phyloP scores from a whole-genome alignment of 441 rosid genomes.

The Brassica balearica region DNA sequence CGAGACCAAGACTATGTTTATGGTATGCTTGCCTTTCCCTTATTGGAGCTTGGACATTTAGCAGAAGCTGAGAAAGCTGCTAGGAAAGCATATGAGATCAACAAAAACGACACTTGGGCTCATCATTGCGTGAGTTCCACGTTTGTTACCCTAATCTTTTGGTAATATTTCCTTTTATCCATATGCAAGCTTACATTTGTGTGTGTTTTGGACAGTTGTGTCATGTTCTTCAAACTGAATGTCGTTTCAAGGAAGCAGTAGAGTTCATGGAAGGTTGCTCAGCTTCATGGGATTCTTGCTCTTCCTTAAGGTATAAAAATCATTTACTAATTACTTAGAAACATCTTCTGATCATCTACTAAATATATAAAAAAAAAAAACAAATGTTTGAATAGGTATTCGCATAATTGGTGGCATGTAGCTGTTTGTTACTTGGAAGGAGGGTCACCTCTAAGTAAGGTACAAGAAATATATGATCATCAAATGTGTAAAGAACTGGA shows the following conservation, averaged over 20 bases:
- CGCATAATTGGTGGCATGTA: slow-evolving; percentile 96
- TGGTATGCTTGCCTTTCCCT: slow-evolving; percentile 86
- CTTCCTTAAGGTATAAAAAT: slow-evolving; percentile 66
- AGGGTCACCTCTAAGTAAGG: slow-evolving; percentile 56
- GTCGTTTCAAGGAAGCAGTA: slow-evolving; percentile 78
- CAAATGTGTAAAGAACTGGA: slow-evolving; percentile 75
- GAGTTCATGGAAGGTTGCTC: slow-evolving; percentile 81
- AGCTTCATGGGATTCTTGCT: slow-evolving; percentile 69
- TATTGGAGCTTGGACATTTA: slow-evolving; percentile 75
- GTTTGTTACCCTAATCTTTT: neutral
- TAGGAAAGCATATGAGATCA: slow-evolving; percentile 70
- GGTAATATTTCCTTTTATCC: neutral
- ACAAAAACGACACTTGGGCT: slow-evolving; percentile 71
- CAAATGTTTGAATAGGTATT: slow-evolving; percentile 54
- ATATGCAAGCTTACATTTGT: slow-evolving; percentile 1
- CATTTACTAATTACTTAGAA: neutral
- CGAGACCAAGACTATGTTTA: slow-evolving; percentile 61
- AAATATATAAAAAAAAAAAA: neutral
- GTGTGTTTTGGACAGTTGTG: slow-evolving; percentile 58
- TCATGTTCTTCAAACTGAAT: slow-evolving; percentile 81
- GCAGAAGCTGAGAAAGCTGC: slow-evolving; percentile 82
- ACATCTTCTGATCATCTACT: neutral
- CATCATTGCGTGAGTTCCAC: slow-evolving; percentile 76
- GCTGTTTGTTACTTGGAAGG: slow-evolving; percentile 92
- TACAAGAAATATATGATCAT: slow-evolving; percentile 64